A percentile compares a stretch with the other conserved stretches of the same genome.
Conservation (phyloP, 192 early-diverging fungal genomes). For the Backusella liffmaniae region DNA sequence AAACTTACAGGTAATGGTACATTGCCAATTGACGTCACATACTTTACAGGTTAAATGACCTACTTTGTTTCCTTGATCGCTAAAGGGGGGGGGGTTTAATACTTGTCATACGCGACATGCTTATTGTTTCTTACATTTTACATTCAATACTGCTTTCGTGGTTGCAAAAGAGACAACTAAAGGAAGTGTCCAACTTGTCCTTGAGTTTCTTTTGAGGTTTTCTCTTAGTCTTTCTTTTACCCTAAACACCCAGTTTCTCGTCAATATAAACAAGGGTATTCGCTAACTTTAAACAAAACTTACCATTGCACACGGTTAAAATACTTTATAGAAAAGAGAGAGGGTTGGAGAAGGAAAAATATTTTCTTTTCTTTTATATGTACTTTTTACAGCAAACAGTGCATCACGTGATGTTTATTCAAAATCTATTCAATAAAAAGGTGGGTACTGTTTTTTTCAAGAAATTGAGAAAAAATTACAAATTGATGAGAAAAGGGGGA, state of each 20-base stretch:
- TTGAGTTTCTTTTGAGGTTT: constrained; percentile 66
- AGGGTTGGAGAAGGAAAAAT: not conserved
- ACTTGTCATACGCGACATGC: not conserved
- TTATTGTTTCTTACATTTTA: constrained; percentile 58
- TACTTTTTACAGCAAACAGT: not conserved
- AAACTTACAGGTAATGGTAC: constrained; percentile 62
- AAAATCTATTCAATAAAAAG: not conserved
- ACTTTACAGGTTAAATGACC: constrained; percentile 77
- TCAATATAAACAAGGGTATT: too few relatives aligned
- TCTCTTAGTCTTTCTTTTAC: constrained; percentile 77
- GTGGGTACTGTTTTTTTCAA: too few relatives aligned
- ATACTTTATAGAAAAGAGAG: not conserved
- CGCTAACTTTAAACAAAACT: not conserved
- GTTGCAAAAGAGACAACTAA: constrained; percentile 85
- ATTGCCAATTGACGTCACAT: constrained; percentile 75
- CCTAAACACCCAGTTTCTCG: constrained; percentile 33
- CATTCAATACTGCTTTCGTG: constrained; percentile 79
- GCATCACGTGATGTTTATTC: not conserved
- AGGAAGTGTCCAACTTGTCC: constrained; percentile 67
- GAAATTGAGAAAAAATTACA: too few relatives aligned
- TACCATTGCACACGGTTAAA: not conserved
- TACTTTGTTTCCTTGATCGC: constrained; percentile 67
- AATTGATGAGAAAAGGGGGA: too few relatives aligned
- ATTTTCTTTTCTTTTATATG: not conserved
- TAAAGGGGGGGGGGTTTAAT: constrained; percentile 18